These are phyloP conservation scores for Flaveria linearis DNA, from an alignment of 129 eudicot species.

Conservation along the genomic window DNA sequence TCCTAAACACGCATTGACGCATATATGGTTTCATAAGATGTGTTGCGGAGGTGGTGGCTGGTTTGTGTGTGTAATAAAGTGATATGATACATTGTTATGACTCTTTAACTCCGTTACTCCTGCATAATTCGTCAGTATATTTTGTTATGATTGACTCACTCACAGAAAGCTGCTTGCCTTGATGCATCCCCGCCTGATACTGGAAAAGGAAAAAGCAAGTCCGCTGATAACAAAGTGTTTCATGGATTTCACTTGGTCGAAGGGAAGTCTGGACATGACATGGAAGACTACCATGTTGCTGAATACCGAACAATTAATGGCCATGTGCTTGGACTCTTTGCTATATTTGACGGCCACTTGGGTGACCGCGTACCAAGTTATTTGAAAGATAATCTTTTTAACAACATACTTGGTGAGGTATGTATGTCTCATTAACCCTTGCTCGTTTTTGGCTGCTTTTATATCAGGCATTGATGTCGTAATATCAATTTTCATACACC, in stretches of 20 bases:
- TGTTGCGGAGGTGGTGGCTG: background rate
- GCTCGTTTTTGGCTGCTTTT: too few relatives aligned
- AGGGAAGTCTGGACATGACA: slow-evolving; percentile 79
- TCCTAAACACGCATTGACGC: background rate
- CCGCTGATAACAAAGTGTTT: slow-evolving; percentile 47
- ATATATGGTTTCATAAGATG: background rate
- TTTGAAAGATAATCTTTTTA: slow-evolving; percentile 65
- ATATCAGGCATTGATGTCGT: too few relatives aligned
- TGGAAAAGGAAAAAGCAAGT: slow-evolving; percentile 70
- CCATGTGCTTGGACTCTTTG: slow-evolving; percentile 76
- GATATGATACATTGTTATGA: slow-evolving; percentile 4
- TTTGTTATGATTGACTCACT: slow-evolving; percentile 28
- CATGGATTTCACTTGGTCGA: slow-evolving; percentile 80
- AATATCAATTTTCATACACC: too few relatives aligned
- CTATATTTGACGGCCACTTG: slow-evolving; percentile 79
- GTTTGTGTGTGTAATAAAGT: background rate
- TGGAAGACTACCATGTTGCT: slow-evolving; percentile 88
- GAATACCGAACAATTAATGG: slow-evolving; percentile 54
- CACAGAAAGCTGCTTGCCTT: slow-evolving; percentile 56
- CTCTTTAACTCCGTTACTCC: background rate
- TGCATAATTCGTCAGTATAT: background rate
- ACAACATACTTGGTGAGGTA: slow-evolving; percentile 74
- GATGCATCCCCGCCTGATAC: slow-evolving; percentile 59
- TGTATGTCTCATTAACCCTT: background rate
- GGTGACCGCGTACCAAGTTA: slow-evolving; percentile 79